phyloP scores from a whole-genome alignment of 75 land plant genomes.

The Sequoia sempervirens region DNA sequence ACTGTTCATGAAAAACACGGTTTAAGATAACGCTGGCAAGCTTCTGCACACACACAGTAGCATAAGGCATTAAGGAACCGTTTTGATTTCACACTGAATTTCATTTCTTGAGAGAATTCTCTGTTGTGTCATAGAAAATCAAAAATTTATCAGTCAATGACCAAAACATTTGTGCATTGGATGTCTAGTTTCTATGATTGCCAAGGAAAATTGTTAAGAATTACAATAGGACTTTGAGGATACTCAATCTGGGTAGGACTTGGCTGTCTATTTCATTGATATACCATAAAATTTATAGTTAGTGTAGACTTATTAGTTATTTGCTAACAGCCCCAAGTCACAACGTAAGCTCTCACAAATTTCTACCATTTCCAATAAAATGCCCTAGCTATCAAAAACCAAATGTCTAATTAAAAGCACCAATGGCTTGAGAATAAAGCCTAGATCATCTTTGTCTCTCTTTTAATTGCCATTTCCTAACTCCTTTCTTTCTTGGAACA shows the following conservation, averaged over 20 bases:
- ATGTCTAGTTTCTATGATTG: neutral
- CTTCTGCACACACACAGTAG: neutral
- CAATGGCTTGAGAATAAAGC: neutral
- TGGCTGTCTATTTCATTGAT: neutral
- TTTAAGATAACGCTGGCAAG: neutral
- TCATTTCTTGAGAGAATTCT: neutral
- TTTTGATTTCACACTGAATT: neutral
- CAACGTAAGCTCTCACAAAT: neutral
- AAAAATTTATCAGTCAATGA: neutral
- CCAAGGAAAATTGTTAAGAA: neutral
- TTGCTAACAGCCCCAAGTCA: neutral
- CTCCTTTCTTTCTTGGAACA: neutral
- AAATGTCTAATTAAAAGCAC: neutral
- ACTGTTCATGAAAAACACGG: neutral
- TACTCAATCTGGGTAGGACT: neutral
- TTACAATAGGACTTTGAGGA: neutral
- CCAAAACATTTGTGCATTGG: neutral
- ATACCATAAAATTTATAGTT: neutral
- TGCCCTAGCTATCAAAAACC: neutral
- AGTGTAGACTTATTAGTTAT: neutral
- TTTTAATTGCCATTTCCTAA: constrained; percentile 4
- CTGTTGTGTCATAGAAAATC: neutral
- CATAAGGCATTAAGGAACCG: neutral
- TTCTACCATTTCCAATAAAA: neutral
- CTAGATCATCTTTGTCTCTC: neutral